These are phyloP conservation scores for Parietichytrium sp. DNA, from an alignment of 108 stramenopile genomes.

Conservation along the genomic window DNA sequence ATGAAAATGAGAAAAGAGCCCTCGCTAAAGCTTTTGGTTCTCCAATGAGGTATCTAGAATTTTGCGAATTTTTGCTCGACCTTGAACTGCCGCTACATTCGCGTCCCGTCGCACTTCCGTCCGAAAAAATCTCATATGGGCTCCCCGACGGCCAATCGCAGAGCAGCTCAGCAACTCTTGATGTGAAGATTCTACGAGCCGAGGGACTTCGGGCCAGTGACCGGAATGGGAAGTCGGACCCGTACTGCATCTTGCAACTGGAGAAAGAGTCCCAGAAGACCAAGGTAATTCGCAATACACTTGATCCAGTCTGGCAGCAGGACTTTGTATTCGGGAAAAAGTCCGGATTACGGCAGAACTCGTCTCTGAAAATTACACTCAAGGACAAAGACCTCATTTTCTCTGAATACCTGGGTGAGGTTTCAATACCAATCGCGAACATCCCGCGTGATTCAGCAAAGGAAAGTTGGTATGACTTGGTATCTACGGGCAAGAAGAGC, in stretches of 20 bases:
- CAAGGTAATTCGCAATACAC: background rate
- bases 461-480: background rate
- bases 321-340: background rate
- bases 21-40: constrained; percentile 16
- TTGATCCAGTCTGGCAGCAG: constrained; percentile 14
- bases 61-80: background rate
- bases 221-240: background rate
- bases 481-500: background rate
- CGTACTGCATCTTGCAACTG: background rate
- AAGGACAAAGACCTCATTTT: constrained; percentile 9
- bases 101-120: too few species aligned
- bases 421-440: background rate
- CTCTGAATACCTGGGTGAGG: background rate
- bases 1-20: background rate
- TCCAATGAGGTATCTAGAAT: too few species aligned
- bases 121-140: too few species aligned
- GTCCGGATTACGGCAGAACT: background rate
- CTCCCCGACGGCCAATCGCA: background rate
- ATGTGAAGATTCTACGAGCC: background rate
- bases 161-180: background rate
- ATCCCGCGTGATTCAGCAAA: background rate
- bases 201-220: background rate
- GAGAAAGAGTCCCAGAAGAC: background rate
- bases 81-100: background rate
- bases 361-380: background rate